These are phyloP conservation scores for Ceratonia siliqua DNA, from an alignment of 306 rosid species.

Conservation along the genomic window DNA sequence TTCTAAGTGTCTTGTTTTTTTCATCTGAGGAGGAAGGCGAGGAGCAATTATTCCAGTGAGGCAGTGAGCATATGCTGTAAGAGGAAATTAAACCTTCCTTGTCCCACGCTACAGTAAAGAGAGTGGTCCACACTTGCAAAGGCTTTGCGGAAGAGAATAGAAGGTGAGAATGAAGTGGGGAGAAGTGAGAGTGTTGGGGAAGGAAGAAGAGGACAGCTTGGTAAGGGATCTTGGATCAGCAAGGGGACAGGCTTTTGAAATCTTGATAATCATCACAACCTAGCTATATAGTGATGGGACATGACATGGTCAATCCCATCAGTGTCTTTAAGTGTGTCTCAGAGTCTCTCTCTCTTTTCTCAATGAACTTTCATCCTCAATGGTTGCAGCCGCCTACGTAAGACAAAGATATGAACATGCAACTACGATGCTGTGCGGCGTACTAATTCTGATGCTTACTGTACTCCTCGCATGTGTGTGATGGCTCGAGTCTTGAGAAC, in stretches of 20 bases:
- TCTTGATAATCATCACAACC: conserved; percentile 29
- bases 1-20: background rate
- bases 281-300: conserved; percentile 59
- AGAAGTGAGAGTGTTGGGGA: conserved; percentile 5
- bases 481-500: too few relatives aligned
- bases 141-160: background rate
- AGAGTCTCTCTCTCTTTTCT: background rate
- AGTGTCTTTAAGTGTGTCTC: background rate
- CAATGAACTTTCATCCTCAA: background rate
- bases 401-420: conserved; percentile 43
- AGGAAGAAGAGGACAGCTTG: background rate
- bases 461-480: background rate
- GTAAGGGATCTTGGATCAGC: conserved; percentile 19
- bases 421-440: background rate
- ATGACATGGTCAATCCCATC: conserved; percentile 49
- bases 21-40: background rate
- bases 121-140: background rate
- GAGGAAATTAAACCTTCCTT: background rate
- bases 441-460: background rate
- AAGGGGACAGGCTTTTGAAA: conserved; percentile 16
- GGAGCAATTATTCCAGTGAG: conserved; percentile 32
- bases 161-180: background rate
- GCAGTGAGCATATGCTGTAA: conserved; percentile 30
- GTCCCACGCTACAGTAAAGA: conserved; percentile 15
- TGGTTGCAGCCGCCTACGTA: conserved; percentile 45